Evolutionary conservation across 2,329 filamentous ascomycete species (phyloP).

Genomic region (Nannizzia gypsea): DNA sequence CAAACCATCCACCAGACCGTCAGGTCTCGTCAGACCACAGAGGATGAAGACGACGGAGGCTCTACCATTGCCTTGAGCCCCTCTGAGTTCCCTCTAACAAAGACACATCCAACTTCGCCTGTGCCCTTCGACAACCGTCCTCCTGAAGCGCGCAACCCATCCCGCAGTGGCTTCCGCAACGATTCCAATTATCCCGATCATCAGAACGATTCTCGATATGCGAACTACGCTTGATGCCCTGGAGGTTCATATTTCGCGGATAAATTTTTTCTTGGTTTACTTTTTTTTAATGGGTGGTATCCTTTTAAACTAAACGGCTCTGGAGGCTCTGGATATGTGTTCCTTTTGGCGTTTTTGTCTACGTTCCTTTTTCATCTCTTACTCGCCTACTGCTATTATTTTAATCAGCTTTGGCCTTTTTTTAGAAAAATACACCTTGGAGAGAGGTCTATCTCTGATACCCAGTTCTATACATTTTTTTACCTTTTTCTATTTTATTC

Average conservation of each 20-base stretch:
- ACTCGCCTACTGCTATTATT: not conserved
- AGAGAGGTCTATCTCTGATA: not conserved
- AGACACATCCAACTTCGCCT: not conserved
- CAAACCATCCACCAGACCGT: constrained; percentile 11
- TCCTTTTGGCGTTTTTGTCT: not conserved
- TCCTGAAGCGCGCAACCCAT: not conserved
- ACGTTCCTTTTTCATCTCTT: not conserved
- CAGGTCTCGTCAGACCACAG: not conserved
- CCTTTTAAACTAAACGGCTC: not conserved
- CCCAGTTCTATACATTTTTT: not conserved
- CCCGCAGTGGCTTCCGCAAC: not conserved
- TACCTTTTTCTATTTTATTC: not conserved
- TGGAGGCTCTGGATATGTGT: not conserved
- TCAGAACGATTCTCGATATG: not conserved
- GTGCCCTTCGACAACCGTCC: not conserved
- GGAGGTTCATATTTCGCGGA: not conserved
- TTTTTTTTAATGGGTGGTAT: not conserved
- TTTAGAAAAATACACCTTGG: not conserved
- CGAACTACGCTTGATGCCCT: not conserved
- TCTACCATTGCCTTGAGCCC: not conserved
- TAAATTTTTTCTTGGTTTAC: not conserved
- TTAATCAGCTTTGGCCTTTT: not conserved
- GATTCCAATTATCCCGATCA: not conserved
- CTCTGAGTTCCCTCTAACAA: not conserved
- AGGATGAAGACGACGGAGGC: constrained; percentile 2